These are phyloP conservation scores for Cyberlindnera subsufficiens DNA, from an alignment of 805 yeast genomes.

Conservation along the genomic window DNA sequence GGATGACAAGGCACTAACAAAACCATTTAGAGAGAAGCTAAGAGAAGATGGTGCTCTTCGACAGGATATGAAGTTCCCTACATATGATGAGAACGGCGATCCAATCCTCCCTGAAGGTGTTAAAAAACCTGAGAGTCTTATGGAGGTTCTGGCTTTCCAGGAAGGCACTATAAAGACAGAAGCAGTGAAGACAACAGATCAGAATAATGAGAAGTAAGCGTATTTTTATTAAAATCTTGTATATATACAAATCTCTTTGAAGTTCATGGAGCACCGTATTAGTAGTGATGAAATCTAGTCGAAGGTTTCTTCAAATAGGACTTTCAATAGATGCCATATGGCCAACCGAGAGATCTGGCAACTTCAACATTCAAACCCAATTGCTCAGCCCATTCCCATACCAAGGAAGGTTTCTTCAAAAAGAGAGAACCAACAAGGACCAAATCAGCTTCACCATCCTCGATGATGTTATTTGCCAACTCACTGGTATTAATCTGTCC, in stretches of 20 bases:
- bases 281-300: no score
- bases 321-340: neutral
- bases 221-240: no score
- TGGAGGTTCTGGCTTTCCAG: neutral
- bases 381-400: constrained; percentile 44
- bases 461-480: constrained; percentile 34
- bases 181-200: no score
- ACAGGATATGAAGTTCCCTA: constrained; percentile 51
- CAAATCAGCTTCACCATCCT: constrained; percentile 39
- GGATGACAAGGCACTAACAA: constrained; percentile 3
- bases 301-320: no score
- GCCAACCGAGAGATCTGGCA: neutral
- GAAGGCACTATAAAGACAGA: neutral
- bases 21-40: constrained; percentile 44
- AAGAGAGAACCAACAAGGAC: constrained; percentile 41
- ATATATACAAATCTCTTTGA: no score
- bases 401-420: constrained; percentile 43
- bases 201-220: no score
- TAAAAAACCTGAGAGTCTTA: constrained; percentile 6
- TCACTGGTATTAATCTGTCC: constrained; percentile 35
- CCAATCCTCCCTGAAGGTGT: constrained; percentile 21
- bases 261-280: no score
- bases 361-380: constrained; percentile 27
- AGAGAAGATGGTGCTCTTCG: constrained; percentile 62
- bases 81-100: constrained; percentile 42